Conservation (phyloP, 169 alveolate species). For the Plasmodium knowlesi region DNA sequence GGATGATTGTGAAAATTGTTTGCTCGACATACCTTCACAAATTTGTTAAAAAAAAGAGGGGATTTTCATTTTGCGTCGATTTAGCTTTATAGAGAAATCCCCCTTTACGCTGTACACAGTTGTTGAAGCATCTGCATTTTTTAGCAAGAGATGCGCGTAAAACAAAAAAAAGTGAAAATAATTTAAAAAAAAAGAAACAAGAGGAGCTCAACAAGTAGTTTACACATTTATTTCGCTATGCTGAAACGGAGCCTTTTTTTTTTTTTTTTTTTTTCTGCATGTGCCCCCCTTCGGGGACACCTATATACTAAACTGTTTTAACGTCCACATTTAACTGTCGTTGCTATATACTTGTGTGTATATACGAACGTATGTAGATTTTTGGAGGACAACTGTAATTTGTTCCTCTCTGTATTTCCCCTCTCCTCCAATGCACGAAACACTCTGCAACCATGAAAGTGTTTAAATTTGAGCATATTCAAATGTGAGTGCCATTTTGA, state of each 20-base stretch:
- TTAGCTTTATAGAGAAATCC: conserved; percentile 16
- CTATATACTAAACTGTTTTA: neutral
- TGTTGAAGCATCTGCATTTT: conserved; percentile 56
- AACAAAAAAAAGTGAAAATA: conserved; percentile 31
- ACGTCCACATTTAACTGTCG: conserved; percentile 1
- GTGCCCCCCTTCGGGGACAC: neutral
- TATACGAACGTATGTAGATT: neutral
- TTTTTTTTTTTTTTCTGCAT: neutral
- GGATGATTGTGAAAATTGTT: conserved; percentile 22
- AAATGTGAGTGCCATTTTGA: conserved; percentile 21
- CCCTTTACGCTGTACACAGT: conserved; percentile 32
- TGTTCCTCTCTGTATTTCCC: conserved; percentile 1
- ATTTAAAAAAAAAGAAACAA: neutral
- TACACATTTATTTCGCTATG: neutral
- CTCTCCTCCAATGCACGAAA: neutral
- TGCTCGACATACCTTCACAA: conserved; percentile 22
- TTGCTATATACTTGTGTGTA: neutral
- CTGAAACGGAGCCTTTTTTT: neutral
- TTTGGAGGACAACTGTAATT: neutral
- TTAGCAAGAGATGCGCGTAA: conserved; percentile 50
- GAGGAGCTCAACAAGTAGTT: conserved; percentile 1
- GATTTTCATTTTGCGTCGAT: conserved; percentile 12
- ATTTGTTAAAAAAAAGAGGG: conserved; percentile 18
- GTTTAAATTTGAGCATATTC: conserved; percentile 18
- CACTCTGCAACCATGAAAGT: conserved; percentile 20